phyloP scores from a whole-genome alignment of 441 rosid species.

The Adansonia madagascariensis region DNA sequence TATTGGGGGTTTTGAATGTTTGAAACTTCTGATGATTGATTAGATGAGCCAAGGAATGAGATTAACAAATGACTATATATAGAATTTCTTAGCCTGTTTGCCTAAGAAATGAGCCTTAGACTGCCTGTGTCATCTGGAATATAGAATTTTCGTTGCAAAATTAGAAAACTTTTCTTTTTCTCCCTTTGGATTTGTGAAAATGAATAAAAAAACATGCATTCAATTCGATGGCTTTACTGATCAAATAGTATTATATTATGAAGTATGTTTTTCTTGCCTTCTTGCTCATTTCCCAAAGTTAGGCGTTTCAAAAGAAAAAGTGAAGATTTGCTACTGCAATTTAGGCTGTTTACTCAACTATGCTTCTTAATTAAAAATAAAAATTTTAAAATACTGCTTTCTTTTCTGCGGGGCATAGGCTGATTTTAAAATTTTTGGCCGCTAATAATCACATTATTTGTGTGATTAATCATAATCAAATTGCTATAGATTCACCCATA shows the following conservation, averaged over 20 bases:
- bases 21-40: constrained; percentile 29
- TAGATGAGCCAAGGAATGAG: constrained; percentile 27
- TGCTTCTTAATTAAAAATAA: not conserved
- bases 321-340: not conserved
- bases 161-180: not conserved
- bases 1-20: constrained; percentile 26
- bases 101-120: not conserved
- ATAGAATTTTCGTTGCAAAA: not conserved
- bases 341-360: not conserved
- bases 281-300: too few relatives aligned
- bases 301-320: not conserved
- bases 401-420: too few relatives aligned
- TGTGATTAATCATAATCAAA: too few relatives aligned
- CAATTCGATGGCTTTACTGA: too few relatives aligned
- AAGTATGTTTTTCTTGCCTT: too few relatives aligned
- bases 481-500: too few relatives aligned
- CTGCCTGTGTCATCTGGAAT: not conserved
- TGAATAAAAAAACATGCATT: too few relatives aligned
- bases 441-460: not conserved
- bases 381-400: too few relatives aligned
- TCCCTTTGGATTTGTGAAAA: too few relatives aligned
- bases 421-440: not conserved
- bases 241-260: not conserved
- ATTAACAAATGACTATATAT: constrained; percentile 28
- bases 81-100: not conserved